phyloP scores from a whole-genome alignment of 129 eudicot genomes.

The Chrysanthemum makinoi region DNA sequence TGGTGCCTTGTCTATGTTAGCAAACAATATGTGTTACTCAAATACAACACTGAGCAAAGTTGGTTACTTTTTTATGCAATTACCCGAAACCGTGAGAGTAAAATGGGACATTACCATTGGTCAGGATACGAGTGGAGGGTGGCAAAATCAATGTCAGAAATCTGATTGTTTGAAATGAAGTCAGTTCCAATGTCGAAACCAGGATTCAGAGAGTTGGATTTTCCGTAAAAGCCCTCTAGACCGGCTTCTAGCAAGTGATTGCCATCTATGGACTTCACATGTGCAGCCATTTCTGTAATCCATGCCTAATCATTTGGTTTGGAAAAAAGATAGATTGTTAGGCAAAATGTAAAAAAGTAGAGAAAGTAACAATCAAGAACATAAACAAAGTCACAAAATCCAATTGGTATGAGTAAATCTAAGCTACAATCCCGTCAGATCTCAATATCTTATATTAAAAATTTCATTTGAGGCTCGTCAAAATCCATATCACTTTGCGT shows the following conservation, averaged over 20 bases:
- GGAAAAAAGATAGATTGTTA: not conserved
- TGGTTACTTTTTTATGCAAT: not conserved
- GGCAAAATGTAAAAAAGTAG: not conserved
- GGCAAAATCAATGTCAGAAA: conserved; percentile 80
- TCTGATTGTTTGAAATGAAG: conserved; percentile 70
- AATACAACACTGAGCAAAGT: not conserved
- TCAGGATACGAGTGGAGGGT: conserved; percentile 91
- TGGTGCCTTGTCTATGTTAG: too few relatives aligned
- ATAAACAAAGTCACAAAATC: too few relatives aligned
- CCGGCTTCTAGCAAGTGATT: conserved; percentile 92
- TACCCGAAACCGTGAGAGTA: not conserved
- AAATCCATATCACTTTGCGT: too few relatives aligned
- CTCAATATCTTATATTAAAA: too few relatives aligned
- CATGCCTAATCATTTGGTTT: conserved; percentile 52
- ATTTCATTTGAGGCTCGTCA: too few relatives aligned
- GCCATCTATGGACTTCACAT: conserved; percentile 80
- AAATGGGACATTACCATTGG: conserved; percentile 67
- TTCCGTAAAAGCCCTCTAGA: conserved; percentile 88
- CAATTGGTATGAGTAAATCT: too few relatives aligned
- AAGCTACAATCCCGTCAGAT: too few relatives aligned
- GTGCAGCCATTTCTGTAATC: conserved; percentile 89
- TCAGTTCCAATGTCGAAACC: conserved; percentile 74
- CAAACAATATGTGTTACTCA: not conserved
- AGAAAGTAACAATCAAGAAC: too few relatives aligned
- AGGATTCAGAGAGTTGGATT: conserved; percentile 61